Evolutionary conservation across 106 monocot species (phyloP).

Genomic region (Gastrodia elata): DNA sequence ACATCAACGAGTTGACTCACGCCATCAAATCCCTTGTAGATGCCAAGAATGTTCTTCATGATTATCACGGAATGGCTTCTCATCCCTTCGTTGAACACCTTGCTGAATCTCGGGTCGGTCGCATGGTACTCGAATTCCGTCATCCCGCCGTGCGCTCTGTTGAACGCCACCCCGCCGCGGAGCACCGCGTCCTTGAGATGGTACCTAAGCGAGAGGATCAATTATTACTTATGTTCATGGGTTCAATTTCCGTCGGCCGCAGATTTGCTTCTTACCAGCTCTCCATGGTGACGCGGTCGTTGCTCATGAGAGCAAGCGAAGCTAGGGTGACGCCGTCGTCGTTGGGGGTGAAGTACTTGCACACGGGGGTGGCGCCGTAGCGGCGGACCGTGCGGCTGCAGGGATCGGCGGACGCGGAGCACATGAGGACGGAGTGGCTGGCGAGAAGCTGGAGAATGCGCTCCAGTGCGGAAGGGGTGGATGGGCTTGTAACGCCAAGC

Average conservation of each 20-base stretch:
- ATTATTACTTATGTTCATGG: neutral
- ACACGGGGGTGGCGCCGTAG: slow-evolving; percentile 37
- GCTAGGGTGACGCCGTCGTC: slow-evolving; percentile 55
- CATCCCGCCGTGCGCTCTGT: slow-evolving; percentile 27
- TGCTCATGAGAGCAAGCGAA: slow-evolving; percentile 28
- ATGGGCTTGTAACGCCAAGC: slow-evolving; percentile 20
- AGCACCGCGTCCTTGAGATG: slow-evolving; percentile 14
- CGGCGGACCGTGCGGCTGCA: slow-evolving; percentile 3
- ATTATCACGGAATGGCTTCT: slow-evolving; percentile 31
- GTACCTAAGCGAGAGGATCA: neutral
- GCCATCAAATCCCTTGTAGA: slow-evolving; percentile 21
- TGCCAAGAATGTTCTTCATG: slow-evolving; percentile 28
- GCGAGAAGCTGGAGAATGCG: slow-evolving; percentile 36
- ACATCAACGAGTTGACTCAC: slow-evolving; percentile 19
- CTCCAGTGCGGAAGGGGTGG: slow-evolving; percentile 28
- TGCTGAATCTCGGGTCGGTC: slow-evolving; percentile 26
- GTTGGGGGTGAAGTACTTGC: slow-evolving; percentile 36
- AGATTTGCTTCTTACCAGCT: slow-evolving; percentile 2
- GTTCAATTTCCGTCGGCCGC: no score
- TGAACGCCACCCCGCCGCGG: slow-evolving; percentile 15
- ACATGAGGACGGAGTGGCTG: slow-evolving; percentile 28
- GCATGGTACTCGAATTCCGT: slow-evolving; percentile 38
- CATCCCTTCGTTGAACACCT: slow-evolving; percentile 50
- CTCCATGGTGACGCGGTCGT: slow-evolving; percentile 52
- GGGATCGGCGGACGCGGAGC: slow-evolving; percentile 8